Evolutionary conservation across 352 stramenopile species (phyloP), one percentile per base, ranked within the genome.

Genomic region (Globisporangium splendens): DNA sequence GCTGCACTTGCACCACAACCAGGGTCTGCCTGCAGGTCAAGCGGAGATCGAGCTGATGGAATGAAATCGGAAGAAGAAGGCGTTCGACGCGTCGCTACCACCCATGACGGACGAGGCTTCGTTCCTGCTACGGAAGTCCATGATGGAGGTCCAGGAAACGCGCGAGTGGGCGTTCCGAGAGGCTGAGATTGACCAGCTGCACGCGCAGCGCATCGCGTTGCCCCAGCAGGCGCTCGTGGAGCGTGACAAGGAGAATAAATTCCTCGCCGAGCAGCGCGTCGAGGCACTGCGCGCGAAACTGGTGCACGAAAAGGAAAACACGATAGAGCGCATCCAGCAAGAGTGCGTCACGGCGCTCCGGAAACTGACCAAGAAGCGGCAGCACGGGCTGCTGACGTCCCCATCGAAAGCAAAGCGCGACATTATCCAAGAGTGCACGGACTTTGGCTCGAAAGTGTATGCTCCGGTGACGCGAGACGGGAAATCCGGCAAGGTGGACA

Each of bases 101-200:
- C 93, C 94, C 4, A 97, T 97, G 78, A 98, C 94, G 14, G 94
- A 98, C 66, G 94, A 98, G 56, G 93, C 90, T 8, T 96, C 74
- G 41, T 96, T 98, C 49, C 33, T 82, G 21, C 56, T 98, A 22
- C 85, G 94, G 13, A 98, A 98, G 59, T 63, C 56, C 21, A 92
- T 98, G 70, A 91, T 98, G 68, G 91, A 98, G 69, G 69, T 86
- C 50, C 93, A 98, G 63, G 94, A 98, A 63, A 86, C 88, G 22
- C 72, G 73, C 31, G 91, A 97, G 56, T 97, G 88, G 79, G 76
- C 83, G 31, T 87, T 90, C 50, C 79, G 89, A 11, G 90, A 98
- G 68, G 68, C 70, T n/a, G 89, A 97, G 59, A 94, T 98, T 42
- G 88, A 98, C 52, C 68, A 69, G 8, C 68, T 91, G 54, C 84